Base-by-base conservation (phyloP, 306 rosid species). In the Aeschynomene evenia region DNA sequence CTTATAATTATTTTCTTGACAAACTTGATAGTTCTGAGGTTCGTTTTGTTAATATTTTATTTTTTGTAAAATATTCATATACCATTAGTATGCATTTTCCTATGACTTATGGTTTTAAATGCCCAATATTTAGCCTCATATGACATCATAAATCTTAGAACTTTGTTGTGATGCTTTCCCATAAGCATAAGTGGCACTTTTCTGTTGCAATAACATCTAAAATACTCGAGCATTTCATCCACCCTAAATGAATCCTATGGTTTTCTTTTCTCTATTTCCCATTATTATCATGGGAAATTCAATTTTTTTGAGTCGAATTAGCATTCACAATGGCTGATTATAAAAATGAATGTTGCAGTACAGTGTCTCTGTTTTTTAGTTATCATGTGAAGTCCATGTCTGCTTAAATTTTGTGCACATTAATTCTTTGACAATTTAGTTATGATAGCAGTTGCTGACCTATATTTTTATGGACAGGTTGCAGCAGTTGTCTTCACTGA, bases 11-110 rank as follows among this genome's bases (percentile, higher is more conserved):
- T 79, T 88, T 94, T 82, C 92, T 94, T 61, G 80, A 87, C 68
- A 94, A 94, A 81, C 92, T 94, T 40, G 96, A 91, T 79, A 75
- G 83, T 85, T 88, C 96, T n/a, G 97, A 90, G 96, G 98, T 88
- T 76, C 68, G 48, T 56, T 40, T 6, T 40, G 24, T 58, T 24
- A 64, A 45, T 18, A 22, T n/a, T 49, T 40, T 39, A 42, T 20
- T 48, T 78, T 58, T 63, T 76, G 11, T 39, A 20, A 66, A 59
- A 52, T 59, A 29, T 55, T 73, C 40, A 55, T 36, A 21, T 31
- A 42, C 78, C 72, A 60, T n/a, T 33, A 45, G 63, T 42, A 31
- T 58, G 18, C 34, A 29, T 15, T 42, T 51, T 70, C 29, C 70
- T 20, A 15, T 61, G 9, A n/a, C n/a, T n/a, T n/a, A n/a, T n/a